Evolutionary conservation across 1,139 yeast species (phyloP), one percentile per base, ranked within the genome.

Genomic region (Nakaseomyces kungkrabaensis): DNA sequence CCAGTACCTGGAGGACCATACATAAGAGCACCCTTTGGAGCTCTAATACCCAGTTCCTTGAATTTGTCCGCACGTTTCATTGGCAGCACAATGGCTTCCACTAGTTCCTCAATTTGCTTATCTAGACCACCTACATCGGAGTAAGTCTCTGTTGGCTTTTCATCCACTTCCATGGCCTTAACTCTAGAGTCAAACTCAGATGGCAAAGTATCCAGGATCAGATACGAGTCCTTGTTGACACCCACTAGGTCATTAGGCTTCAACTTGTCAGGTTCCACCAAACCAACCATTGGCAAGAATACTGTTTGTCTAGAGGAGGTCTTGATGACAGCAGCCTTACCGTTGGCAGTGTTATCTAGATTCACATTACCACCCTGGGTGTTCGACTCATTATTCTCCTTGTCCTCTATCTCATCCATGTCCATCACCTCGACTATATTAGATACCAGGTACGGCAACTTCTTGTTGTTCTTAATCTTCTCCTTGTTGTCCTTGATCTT

Each of bases 1-100:
- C 99, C 99, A 1, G 99, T 92, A 65, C 99, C 99, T 48, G 99
- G 99, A 17, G 99, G 98, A 8, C 99, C 99, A 68, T 92, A 92
- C 98, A 92, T 92, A 53, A 92, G 75, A 0, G 97, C 98, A 60
- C 98, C 98, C 70, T 92, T 92, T 53, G 98, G 98, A 5, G 98
- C 95, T 68, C 87, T 90, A 62, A 92, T 89, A 49, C 97, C 65
- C 69, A 92, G 75, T 51, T 80, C 82, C 65, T 86, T 85, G 73
- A 92, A 94, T 71, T 92, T 92, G 49, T 94, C 98, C 29, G 96
- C 95, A 67, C 92, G 97, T 68, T 90, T 92, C 97, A 92, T 89
- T 38, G 99, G 99, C 55, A 92, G 77, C 31, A 92, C 99, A 49
- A 92, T 96, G 0, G 98, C 98, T 71, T 92, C 99, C 52, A 90